These are phyloP conservation scores for Lactarius indigo DNA, from an alignment of 768 basidiomycete genomes.

Conservation along the genomic window DNA sequence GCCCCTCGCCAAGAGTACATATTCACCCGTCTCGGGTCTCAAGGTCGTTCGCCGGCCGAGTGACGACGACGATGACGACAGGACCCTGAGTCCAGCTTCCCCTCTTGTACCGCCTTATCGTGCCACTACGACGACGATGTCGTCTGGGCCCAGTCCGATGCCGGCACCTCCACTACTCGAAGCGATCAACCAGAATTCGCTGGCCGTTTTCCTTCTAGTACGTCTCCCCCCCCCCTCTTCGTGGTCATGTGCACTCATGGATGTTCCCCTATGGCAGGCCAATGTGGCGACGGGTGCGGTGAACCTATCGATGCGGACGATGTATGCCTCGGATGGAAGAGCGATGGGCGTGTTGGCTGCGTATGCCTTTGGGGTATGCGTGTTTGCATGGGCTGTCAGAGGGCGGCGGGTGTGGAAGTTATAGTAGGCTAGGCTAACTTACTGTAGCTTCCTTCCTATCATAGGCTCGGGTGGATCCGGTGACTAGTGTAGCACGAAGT, in stretches of 20 bases:
- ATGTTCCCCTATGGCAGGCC: slow-evolving; percentile 48
- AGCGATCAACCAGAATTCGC: slow-evolving; percentile 78
- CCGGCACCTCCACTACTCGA: slow-evolving; percentile 57
- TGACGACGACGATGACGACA: neutral
- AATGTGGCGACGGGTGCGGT: slow-evolving; percentile 84
- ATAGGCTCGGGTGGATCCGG: neutral
- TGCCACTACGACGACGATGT: slow-evolving; percentile 26
- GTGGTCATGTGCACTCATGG: neutral
- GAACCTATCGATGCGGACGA: slow-evolving; percentile 76
- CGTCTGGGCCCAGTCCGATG: slow-evolving; percentile 29
- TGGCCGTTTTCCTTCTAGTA: slow-evolving; percentile 79
- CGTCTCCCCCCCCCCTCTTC: slow-evolving; percentile 31
- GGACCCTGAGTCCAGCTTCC: neutral
- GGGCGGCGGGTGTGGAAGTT: slow-evolving; percentile 36
- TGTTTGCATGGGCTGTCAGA: slow-evolving; percentile 57
- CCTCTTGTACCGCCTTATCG: neutral
- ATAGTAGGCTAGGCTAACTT: slow-evolving; percentile 15
- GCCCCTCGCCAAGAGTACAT: slow-evolving; percentile 33
- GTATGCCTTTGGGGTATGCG: slow-evolving; percentile 60
- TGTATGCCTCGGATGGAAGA: slow-evolving; percentile 58
- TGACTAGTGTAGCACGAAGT: neutral
- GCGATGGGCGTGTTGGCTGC: slow-evolving; percentile 59
- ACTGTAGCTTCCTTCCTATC: too few species aligned
- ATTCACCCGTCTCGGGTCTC: slow-evolving; percentile 36
- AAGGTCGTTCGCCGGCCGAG: slow-evolving; percentile 29